Conservation (phyloP, 2,329 filamentous ascomycete genomes). For the Xylariaceae sp. region DNA sequence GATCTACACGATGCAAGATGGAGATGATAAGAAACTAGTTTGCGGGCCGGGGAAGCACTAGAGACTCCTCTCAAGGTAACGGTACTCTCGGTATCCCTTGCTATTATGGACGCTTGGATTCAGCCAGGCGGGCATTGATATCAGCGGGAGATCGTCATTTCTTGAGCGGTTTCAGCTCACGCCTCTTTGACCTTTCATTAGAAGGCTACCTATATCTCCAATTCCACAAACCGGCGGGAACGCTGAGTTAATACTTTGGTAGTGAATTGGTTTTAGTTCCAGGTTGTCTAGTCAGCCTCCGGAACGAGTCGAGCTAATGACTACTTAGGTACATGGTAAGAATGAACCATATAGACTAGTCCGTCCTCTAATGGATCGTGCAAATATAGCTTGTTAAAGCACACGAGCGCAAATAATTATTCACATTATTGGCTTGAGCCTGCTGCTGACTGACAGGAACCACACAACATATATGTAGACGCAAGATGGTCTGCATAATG, state of each 20-base stretch:
- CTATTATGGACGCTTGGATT: conserved; percentile 3
- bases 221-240: not conserved
- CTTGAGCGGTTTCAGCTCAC: conserved; percentile 29
- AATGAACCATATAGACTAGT: not conserved
- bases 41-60: conserved; percentile 9
- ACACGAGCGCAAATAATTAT: not conserved
- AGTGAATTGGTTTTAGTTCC: not conserved
- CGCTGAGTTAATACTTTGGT: not conserved
- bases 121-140: conserved; percentile 1
- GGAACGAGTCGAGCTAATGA: not conserved
- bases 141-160: conserved; percentile 28
- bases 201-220: conserved; percentile 25
- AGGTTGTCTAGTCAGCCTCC: not conserved
- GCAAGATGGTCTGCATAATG: conserved; percentile 20
- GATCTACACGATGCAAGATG: conserved; percentile 20
- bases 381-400: not conserved
- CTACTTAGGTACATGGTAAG: not conserved
- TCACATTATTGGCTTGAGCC: conserved; percentile 12
- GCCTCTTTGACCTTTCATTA: conserved; percentile 18
- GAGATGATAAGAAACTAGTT: conserved; percentile 6
- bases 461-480: conserved; percentile 12
- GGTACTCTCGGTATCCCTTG: conserved; percentile 14
- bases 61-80: conserved; percentile 9
- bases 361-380: not conserved
- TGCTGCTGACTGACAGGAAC: conserved; percentile 6